Evolutionary conservation across 148 eudicot species (phyloP).

Genomic region (Tetragonia tetragonoides): DNA sequence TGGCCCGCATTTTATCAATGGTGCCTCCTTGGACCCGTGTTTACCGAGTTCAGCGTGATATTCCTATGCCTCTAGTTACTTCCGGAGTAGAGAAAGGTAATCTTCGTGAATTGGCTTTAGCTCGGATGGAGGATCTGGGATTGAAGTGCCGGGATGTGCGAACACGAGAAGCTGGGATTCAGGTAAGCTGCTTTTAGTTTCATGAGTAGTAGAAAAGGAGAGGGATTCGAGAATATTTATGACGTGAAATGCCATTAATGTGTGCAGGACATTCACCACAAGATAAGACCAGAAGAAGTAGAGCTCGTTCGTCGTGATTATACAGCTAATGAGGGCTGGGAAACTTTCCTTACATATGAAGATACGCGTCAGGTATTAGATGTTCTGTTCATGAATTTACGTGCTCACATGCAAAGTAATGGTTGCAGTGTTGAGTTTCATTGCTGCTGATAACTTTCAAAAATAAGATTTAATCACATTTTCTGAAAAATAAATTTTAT

Average conservation of each 20-base stretch:
- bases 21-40: constrained; percentile 99
- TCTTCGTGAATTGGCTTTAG: constrained; percentile 96
- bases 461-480: too few species aligned
- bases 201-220: background rate
- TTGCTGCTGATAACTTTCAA: background rate
- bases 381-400: background rate
- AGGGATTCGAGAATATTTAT: background rate
- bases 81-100: constrained; percentile 99
- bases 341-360: constrained; percentile 95
- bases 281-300: constrained; percentile 94
- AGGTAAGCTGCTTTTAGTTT: constrained; percentile 41
- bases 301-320: constrained; percentile 98
- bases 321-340: constrained; percentile 99
- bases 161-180: constrained; percentile 99
- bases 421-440: background rate
- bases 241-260: background rate
- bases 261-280: constrained; percentile 89
- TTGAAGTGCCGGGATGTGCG: constrained; percentile 97
- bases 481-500: too few species aligned
- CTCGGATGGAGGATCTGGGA: constrained; percentile 97
- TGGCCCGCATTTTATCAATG: constrained; percentile 89
- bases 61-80: constrained; percentile 98
- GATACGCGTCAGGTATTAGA: constrained; percentile 81
- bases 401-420: background rate
- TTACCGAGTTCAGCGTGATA: constrained; percentile 97